Base-by-base conservation (phyloP, 169 alveolate species). In the Eimeria acervulina region DNA sequence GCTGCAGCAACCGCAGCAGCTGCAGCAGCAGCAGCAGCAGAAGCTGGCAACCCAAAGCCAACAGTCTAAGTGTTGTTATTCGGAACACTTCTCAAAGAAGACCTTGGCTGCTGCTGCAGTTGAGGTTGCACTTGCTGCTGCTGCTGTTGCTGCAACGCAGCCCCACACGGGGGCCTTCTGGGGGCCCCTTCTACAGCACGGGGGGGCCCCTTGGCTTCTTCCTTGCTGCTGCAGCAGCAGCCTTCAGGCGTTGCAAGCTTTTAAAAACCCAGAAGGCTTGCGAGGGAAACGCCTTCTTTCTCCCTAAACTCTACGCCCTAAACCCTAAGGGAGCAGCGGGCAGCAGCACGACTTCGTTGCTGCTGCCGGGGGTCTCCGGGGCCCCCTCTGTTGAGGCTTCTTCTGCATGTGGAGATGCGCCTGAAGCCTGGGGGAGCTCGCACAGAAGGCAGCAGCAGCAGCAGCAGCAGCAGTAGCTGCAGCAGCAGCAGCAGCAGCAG, bases 111-210 rank as follows among this genome's bases (percentile, higher is more conserved):
- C 44, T 68, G 80, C 80, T 40, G 38, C 8, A 6, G 36, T 21
- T 21, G 21, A 31, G 13, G 55, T 6, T 40, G 87, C 19, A 12
- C 17, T 76, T 42, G 59, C 21, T 76, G 61, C 61, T 28, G 61
- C 61, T 31, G 38, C 83, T 8, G 47, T 52, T 36, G 19, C 87
- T 23, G 31, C 59, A 40, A 13, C 23, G 1, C 36, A 76, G 87
- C 87, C 87, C 87, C 87, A 76, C 87, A 76, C 36, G 7, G 87
- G 87, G 59, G 87, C 61, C 59, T 61, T 38, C 59, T 19, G 61
- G 87, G 87, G 87, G 52, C 87, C 87, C 87, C 55, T 19, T 1
- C n/a, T 26, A 21, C 28, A 7, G 38, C 26, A 19, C 40, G 5
- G 13, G 15, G 87, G 87, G 38, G 12, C 87, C 36, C 36, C 61